Conservation (phyloP, 208 protist species). For the Herpetomonas samuelpessoai region DNA sequence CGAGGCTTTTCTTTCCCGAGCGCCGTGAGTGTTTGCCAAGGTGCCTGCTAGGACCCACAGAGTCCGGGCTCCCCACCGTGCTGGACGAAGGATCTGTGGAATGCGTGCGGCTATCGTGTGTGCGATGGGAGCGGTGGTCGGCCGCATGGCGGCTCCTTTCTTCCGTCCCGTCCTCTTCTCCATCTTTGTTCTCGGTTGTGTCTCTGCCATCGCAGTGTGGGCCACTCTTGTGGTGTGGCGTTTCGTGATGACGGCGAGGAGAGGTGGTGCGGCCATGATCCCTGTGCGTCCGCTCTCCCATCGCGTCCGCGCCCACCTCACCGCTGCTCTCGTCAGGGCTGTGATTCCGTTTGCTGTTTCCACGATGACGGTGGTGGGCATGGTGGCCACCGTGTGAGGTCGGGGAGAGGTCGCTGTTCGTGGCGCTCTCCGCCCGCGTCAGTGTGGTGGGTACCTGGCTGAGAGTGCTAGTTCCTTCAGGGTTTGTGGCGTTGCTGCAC, state of each 20-base stretch:
- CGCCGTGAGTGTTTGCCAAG: not conserved
- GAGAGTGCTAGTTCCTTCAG: not conserved
- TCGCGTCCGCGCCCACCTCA: not conserved
- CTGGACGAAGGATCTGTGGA: too few species aligned
- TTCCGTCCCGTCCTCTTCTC: too few species aligned
- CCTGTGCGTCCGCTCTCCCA: too few species aligned
- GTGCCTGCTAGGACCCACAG: too few species aligned
- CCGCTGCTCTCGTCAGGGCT: not conserved
- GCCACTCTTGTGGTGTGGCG: not conserved
- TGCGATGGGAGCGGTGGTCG: too few species aligned
- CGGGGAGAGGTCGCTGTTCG: not conserved
- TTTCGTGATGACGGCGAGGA: not conserved
- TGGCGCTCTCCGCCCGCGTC: not conserved
- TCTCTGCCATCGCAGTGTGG: too few species aligned
- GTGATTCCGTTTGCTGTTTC: not conserved
- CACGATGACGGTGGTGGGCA: not conserved
- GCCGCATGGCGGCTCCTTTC: too few species aligned
- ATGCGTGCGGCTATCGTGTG: too few species aligned
- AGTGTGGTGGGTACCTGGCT: not conserved
- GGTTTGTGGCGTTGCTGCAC: too few species aligned
- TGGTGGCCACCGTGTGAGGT: too few species aligned
- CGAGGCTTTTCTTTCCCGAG: not conserved
- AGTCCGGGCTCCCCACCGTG: too few species aligned
- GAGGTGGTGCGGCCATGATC: not conserved
- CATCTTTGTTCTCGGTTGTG: too few species aligned